Base-by-base conservation (phyloP, 202 grass and related monocot genomes). In the Brachypodium distachyon region DNA sequence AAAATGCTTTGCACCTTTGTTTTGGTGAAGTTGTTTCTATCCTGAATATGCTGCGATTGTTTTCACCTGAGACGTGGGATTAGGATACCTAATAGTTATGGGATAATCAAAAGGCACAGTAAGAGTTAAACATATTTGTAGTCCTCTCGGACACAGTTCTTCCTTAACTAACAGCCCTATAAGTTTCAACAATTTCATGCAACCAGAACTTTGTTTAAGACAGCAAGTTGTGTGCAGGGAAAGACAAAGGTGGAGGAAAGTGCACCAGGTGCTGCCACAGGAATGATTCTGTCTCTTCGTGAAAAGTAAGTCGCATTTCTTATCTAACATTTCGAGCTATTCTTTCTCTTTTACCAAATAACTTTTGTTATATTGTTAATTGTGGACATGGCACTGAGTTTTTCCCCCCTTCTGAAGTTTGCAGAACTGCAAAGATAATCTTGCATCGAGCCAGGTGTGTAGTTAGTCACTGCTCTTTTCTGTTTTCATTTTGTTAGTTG, bases 281-380 rank as follows among this genome's bases (percentile, higher is more conserved):
- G 96, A 73, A 95, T 99, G 92, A 99, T 99, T 81, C 72, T 99
- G 56, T 93, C 96, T 89, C 85, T 99, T 74, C 92, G 96, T 54
- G 92, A 93, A 96, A 96, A 90, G 96, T 97, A 76, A 6, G 52
- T 56, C 21, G 32, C 39, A 56, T 66, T 80, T 67, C 29, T 77
- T 83, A 16, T 83, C 40, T 49, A 23, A 37, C 16, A 42, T 60
- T 67, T 56, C 46, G 41, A 76, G 69, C 10, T 36, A 3, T 61
- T 71, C 3, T 38, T 73, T 68, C 76, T 77, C 23, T 39, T 75
- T 36, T 33, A 48, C 32, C 67, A 44, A 18, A 38, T 55, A 57
- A 14, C 58, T 65, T 28, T 52, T 55, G 16, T 53, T 55, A 49
- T 28, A 33, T 74, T 66, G 33, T 77, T 75, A 31, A 16, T 81